phyloP scores from a whole-genome alignment of 495 filamentous ascomycete genomes.

The Parachaetomium inaequale region DNA sequence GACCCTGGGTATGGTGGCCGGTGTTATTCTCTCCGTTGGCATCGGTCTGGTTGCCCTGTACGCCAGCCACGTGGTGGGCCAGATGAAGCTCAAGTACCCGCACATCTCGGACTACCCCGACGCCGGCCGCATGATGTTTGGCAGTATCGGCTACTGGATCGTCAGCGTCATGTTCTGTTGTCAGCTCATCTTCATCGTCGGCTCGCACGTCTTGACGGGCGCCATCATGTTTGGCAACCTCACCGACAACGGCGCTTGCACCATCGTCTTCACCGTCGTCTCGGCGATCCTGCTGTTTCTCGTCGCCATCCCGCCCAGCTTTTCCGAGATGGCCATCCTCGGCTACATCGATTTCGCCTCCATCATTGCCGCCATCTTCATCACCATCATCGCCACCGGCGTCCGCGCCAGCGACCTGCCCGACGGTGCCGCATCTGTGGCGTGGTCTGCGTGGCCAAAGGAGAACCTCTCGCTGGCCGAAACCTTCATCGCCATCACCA shows the following conservation, averaged over 20 bases:
- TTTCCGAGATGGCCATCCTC: conserved; percentile 57
- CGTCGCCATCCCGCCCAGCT: conserved; percentile 57
- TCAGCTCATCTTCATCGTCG: conserved; percentile 74
- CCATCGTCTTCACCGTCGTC: conserved; percentile 62
- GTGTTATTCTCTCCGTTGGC: conserved; percentile 54
- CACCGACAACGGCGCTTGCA: conserved; percentile 61
- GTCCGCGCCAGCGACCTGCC: conserved; percentile 41
- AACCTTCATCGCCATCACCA: conserved; percentile 63
- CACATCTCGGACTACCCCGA: conserved; percentile 72
- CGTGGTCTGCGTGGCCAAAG: conserved; percentile 46
- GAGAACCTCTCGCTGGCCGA: conserved; percentile 37
- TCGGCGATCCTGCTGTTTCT: conserved; percentile 61
- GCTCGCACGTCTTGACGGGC: conserved; percentile 70
- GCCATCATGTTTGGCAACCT: conserved; percentile 67
- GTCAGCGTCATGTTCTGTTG: conserved; percentile 59
- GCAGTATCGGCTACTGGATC: conserved; percentile 60
- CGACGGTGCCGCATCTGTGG: conserved; percentile 34
- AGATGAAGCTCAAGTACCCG: conserved; percentile 70
- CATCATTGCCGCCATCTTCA: conserved; percentile 60
- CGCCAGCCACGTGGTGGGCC: conserved; percentile 72
- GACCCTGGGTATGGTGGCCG: conserved; percentile 56
- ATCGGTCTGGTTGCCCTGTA: conserved; percentile 69
- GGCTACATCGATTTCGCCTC: conserved; percentile 60
- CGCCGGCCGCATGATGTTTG: conserved; percentile 63
- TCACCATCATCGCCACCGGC: conserved; percentile 66